Conservation (phyloP, 2,329 filamentous ascomycete genomes). For the Lachnellula subtilissima region DNA sequence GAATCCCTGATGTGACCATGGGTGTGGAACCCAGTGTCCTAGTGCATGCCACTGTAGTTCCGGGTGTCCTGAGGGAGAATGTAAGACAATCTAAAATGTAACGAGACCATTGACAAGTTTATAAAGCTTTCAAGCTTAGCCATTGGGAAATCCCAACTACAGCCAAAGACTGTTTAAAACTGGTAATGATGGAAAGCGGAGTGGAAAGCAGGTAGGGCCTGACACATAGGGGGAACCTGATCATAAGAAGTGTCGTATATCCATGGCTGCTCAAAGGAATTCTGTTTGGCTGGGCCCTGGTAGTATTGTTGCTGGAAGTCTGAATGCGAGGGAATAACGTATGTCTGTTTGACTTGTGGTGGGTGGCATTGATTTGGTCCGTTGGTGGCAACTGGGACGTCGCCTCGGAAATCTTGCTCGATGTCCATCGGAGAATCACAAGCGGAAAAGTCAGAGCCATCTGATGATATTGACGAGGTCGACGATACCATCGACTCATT, state of each 20-base stretch:
- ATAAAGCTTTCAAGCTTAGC: slow-evolving; percentile 10
- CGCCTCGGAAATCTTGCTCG: slow-evolving; percentile 6
- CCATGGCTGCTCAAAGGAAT: slow-evolving; percentile 18
- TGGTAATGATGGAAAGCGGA: slow-evolving; percentile 13
- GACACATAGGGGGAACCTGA: slow-evolving; percentile 9
- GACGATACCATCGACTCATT: slow-evolving; percentile 24
- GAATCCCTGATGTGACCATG: not conserved
- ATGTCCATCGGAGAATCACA: slow-evolving; percentile 11
- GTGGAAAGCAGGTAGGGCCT: slow-evolving; percentile 14
- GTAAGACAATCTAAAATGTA: slow-evolving; percentile 10
- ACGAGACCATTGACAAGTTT: slow-evolving; percentile 8
- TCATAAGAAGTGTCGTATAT: slow-evolving; percentile 21
- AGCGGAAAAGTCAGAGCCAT: slow-evolving; percentile 17
- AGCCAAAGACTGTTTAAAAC: not conserved
- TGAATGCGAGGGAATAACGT: slow-evolving; percentile 17
- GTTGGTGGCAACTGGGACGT: slow-evolving; percentile 1
- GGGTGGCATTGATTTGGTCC: not conserved
- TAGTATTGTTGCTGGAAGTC: slow-evolving; percentile 16
- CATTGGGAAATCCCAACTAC: slow-evolving; percentile 8
- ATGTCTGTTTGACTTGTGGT: slow-evolving; percentile 12
- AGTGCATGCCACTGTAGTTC: slow-evolving; percentile 17
- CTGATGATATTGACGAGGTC: slow-evolving; percentile 21
- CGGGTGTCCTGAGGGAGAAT: slow-evolving; percentile 6
- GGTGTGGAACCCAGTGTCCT: slow-evolving; percentile 14
- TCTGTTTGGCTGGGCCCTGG: slow-evolving; percentile 11